A percentile compares a stretch with the other conserved stretches of the same genome.
These are phyloP conservation scores for Auricularia sp. DNA, from an alignment of 768 basidiomycete species.

Conservation along the genomic window DNA sequence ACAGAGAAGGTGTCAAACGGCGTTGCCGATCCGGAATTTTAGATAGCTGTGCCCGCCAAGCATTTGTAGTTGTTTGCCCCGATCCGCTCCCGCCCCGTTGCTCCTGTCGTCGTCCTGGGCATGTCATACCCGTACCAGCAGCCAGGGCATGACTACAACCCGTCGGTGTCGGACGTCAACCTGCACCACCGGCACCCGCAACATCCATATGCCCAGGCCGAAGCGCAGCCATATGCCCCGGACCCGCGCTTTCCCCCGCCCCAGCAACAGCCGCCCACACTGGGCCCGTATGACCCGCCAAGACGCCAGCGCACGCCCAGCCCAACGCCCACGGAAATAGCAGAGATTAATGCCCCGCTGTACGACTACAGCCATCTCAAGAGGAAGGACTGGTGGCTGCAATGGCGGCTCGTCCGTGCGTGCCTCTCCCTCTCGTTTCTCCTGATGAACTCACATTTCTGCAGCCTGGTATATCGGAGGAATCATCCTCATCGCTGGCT, in stretches of 20 bases:
- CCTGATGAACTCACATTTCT: not conserved
- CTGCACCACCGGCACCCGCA: not conserved
- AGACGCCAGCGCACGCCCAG: not conserved
- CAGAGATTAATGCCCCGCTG: not conserved
- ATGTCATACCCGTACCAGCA: not conserved
- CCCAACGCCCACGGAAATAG: conserved; percentile 1
- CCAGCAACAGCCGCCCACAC: not conserved
- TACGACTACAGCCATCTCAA: not conserved
- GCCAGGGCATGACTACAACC: not conserved
- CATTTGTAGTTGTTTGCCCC: no score
- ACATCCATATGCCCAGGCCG: not conserved
- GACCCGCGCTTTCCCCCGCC: not conserved
- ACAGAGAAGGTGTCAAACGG: no score
- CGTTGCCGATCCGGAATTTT: no score
- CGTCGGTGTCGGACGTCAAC: not conserved
- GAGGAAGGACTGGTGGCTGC: not conserved
- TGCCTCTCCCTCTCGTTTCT: not conserved
- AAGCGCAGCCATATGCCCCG: not conserved
- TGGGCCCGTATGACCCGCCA: not conserved
- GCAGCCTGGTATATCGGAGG: conserved; percentile 26
- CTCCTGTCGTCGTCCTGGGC: no score
- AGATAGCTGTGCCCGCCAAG: no score
- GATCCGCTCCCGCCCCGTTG: no score
- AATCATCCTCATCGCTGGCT: conserved; percentile 37
- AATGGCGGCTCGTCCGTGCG: conserved; percentile 1